Evolutionary conservation across 2,329 filamentous ascomycete genomes (phyloP).

Genomic region (Colletotrichum coccodes): DNA sequence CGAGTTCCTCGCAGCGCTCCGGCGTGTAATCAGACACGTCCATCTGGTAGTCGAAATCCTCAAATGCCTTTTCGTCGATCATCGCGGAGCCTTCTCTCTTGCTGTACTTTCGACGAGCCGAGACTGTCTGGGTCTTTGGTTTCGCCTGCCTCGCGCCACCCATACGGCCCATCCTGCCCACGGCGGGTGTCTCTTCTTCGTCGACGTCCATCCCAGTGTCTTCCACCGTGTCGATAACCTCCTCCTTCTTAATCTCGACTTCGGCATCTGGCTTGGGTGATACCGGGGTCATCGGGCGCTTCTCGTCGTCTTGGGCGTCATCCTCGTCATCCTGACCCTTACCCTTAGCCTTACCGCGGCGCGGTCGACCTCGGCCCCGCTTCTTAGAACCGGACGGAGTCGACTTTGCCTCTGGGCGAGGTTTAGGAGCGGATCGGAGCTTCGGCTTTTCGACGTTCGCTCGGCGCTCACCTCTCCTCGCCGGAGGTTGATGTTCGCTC

Average conservation of each 20-base stretch:
- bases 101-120: slow-evolving; percentile 88
- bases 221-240: slow-evolving; percentile 61
- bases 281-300: slow-evolving; percentile 30
- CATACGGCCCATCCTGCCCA: slow-evolving; percentile 55
- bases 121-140: slow-evolving; percentile 77
- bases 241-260: slow-evolving; percentile 40
- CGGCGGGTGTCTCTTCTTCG: slow-evolving; percentile 49
- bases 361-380: slow-evolving; percentile 51
- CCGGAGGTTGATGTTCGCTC: slow-evolving; percentile 94
- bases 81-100: slow-evolving; percentile 80
- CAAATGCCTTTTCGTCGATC: slow-evolving; percentile 91
- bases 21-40: slow-evolving; percentile 88
- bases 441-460: slow-evolving; percentile 67
- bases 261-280: slow-evolving; percentile 46
- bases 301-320: slow-evolving; percentile 38
- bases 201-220: slow-evolving; percentile 49
- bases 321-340: slow-evolving; percentile 51
- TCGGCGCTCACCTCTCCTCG: slow-evolving; percentile 84
- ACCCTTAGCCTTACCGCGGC: slow-evolving; percentile 47
- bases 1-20: slow-evolving; percentile 93
- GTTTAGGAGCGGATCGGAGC: slow-evolving; percentile 47
- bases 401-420: slow-evolving; percentile 35
- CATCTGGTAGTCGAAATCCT: slow-evolving; percentile 90
- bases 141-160: slow-evolving; percentile 61
- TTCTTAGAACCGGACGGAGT: slow-evolving; percentile 49